These are phyloP conservation scores for Salpingoeca rosetta DNA, from an alignment of 78 protist genomes.

Conservation along the genomic window DNA sequence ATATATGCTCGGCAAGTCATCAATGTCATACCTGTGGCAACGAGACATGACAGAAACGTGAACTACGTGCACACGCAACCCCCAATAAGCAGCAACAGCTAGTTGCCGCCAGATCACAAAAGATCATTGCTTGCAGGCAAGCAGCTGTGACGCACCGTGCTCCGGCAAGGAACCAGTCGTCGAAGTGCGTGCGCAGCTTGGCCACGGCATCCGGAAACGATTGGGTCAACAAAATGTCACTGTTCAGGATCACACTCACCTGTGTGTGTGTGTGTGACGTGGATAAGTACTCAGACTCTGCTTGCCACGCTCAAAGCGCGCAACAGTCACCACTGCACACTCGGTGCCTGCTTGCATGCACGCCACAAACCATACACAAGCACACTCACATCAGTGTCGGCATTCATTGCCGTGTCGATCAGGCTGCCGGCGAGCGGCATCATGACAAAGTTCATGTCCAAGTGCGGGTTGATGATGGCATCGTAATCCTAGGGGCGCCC, in stretches of 20 bases:
- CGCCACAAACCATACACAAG: neutral
- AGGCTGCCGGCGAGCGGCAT: neutral
- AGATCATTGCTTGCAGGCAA: too few species aligned
- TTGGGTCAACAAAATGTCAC: neutral
- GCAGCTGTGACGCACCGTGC: neutral
- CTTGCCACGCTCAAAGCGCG: too few species aligned
- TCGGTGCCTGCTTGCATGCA: too few species aligned
- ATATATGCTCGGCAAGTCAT: neutral
- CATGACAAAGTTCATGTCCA: neutral
- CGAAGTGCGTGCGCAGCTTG: neutral
- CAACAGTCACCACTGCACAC: too few species aligned
- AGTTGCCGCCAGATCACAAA: too few species aligned
- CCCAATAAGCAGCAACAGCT: too few species aligned
- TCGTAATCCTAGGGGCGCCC: too few species aligned
- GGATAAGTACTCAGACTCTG: too few species aligned
- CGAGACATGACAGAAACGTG: too few species aligned
- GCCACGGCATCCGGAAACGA: neutral
- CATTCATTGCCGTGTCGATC: neutral
- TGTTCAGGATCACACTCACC: neutral
- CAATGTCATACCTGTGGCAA: neutral
- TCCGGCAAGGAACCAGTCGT: neutral
- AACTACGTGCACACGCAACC: too few species aligned
- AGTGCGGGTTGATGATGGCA: neutral
- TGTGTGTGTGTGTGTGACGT: too few species aligned
- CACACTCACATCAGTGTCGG: neutral